Percentiles rank a stretch among this genome's conserved stretches.
These are phyloP conservation scores for Sanghuangporus baumii DNA, from an alignment of 1,284 basidiomycete species.

Conservation along the genomic window DNA sequence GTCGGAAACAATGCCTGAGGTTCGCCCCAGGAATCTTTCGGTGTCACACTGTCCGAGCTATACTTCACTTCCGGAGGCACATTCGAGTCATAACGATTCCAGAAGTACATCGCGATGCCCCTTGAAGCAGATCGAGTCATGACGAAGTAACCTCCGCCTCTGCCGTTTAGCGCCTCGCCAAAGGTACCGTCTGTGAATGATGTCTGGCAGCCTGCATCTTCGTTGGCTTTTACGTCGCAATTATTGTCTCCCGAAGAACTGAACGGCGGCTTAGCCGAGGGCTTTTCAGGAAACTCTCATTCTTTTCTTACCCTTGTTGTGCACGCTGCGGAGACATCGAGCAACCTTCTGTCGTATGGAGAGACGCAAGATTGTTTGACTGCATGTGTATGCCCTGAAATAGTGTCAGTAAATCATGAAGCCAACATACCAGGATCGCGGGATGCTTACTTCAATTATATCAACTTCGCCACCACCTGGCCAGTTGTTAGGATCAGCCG, in stretches of 20 bases:
- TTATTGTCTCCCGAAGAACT: constrained; percentile 31
- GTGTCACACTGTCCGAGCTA: constrained; percentile 26
- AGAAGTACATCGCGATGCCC: constrained; percentile 53
- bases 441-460: constrained; percentile 38
- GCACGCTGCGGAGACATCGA: constrained; percentile 32
- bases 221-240: constrained; percentile 46
- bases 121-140: constrained; percentile 31
- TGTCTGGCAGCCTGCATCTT: constrained; percentile 59
- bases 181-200: constrained; percentile 40
- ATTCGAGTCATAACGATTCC: constrained; percentile 33
- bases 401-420: not conserved
- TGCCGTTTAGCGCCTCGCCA: constrained; percentile 44
- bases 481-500: constrained; percentile 46
- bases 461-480: constrained; percentile 48
- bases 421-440: not conserved
- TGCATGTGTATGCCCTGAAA: constrained; percentile 39
- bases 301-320: constrained; percentile 40
- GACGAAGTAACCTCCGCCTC: constrained; percentile 47
- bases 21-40: constrained; percentile 35
- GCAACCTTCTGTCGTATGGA: constrained; percentile 49
- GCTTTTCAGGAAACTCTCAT: not conserved
- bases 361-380: constrained; percentile 40
- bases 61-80: constrained; percentile 36
- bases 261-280: not conserved
- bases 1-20: constrained; percentile 49